phyloP scores from a whole-genome alignment of 73 alveolate species.

The Paramecium sexaurelia region DNA sequence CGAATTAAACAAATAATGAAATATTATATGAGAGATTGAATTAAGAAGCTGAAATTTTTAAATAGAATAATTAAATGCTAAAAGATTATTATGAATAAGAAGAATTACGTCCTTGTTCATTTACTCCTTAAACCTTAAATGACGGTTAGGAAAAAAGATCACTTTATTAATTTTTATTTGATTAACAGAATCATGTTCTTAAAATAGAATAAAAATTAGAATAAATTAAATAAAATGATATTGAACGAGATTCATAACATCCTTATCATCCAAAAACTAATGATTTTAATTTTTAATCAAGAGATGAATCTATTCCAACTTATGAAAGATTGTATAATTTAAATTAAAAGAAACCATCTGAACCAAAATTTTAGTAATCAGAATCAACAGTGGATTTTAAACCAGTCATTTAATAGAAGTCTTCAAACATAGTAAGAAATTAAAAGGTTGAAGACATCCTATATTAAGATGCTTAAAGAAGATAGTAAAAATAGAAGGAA shows the following conservation, averaged over 20 bases:
- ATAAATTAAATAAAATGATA: constrained; percentile 10
- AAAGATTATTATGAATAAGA: constrained; percentile 23
- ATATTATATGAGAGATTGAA: constrained; percentile 30
- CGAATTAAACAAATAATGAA: not conserved
- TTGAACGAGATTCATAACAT: constrained; percentile 2
- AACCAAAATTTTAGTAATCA: not conserved
- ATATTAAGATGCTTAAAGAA: constrained; percentile 64
- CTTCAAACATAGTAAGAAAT: constrained; percentile 58
- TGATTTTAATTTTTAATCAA: not conserved
- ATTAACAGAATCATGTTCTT: constrained; percentile 51
- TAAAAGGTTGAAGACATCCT: constrained; percentile 63
- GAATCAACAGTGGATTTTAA: not conserved
- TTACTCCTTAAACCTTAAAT: not conserved
- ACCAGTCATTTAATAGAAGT: constrained; percentile 55
- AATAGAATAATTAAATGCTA: constrained; percentile 35
- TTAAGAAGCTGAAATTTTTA: constrained; percentile 47
- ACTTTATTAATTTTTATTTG: constrained; percentile 41
- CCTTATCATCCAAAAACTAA: constrained; percentile 49
- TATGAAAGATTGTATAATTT: constrained; percentile 63
- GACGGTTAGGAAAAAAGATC: constrained; percentile 62
- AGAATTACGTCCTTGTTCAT: constrained; percentile 52
- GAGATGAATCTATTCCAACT: constrained; percentile 61
- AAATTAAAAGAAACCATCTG: not conserved
- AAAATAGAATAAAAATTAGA: constrained; percentile 54
- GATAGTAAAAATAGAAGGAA: constrained; percentile 32